phyloP scores from a whole-genome alignment of 345 rosid genomes.

The Odontarrhena argentea region DNA sequence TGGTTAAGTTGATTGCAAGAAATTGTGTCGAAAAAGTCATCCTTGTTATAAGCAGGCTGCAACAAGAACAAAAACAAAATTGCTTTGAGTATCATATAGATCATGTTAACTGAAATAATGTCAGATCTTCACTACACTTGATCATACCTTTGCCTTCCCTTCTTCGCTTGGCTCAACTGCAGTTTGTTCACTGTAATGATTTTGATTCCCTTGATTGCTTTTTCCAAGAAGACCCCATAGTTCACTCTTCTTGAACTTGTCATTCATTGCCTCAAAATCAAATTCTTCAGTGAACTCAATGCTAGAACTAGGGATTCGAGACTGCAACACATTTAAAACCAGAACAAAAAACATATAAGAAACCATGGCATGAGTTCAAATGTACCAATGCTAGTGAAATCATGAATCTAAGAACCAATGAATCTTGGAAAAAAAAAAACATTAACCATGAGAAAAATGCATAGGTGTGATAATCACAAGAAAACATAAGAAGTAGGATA shows the following conservation, averaged over 20 bases:
- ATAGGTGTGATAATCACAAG: neutral
- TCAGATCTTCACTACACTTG: neutral
- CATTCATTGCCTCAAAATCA: constrained; percentile 81
- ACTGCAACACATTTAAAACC: constrained; percentile 41
- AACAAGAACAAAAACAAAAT: constrained; percentile 19
- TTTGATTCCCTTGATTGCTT: constrained; percentile 34
- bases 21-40: constrained; percentile 87
- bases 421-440: neutral
- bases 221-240: constrained; percentile 68
- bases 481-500: constrained; percentile 3
- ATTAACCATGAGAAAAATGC: constrained; percentile 11
- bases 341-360: constrained; percentile 5
- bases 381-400: constrained; percentile 12
- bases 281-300: constrained; percentile 54
- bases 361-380: neutral
- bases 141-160: constrained; percentile 25
- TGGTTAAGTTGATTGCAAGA: constrained; percentile 56
- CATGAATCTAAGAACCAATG: constrained; percentile 5
- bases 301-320: constrained; percentile 41
- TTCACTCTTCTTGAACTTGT: constrained; percentile 68
- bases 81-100: constrained; percentile 6
- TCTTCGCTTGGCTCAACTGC: constrained; percentile 38
- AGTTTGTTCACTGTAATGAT: constrained; percentile 55
- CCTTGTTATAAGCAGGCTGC: constrained; percentile 84
- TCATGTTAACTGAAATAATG: constrained; percentile 3